A percentile compares a stretch with the other conserved stretches of the same genome.
Evolutionary conservation across 345 rosid genomes (phyloP).

Genomic region (Laguncularia racemosa): DNA sequence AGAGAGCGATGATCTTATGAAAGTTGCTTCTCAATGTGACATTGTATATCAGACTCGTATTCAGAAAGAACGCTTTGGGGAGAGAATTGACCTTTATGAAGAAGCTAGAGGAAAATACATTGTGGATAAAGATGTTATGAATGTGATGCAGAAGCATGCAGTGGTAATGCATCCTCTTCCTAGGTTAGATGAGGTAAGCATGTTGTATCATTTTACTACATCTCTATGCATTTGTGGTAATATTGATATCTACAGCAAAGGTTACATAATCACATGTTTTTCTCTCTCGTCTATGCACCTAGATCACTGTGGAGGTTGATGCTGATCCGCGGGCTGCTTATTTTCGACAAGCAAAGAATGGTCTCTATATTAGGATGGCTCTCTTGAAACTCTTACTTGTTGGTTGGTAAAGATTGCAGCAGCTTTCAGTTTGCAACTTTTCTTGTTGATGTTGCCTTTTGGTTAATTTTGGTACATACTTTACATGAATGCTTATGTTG

Average conservation of each 20-base stretch:
- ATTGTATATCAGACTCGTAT: constrained; percentile 90
- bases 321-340: constrained; percentile 90
- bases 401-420: constrained; percentile 32
- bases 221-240: neutral
- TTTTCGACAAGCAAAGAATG: constrained; percentile 98
- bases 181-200: constrained; percentile 78
- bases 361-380: constrained; percentile 93
- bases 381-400: constrained; percentile 58
- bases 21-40: constrained; percentile 83
- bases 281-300: neutral
- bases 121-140: constrained; percentile 46
- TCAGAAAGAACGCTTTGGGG: constrained; percentile 86
- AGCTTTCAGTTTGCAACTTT: neutral
- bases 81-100: constrained; percentile 75
- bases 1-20: constrained; percentile 73
- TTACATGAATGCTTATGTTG: too few species aligned
- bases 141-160: constrained; percentile 74
- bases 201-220: neutral
- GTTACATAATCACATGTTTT: neutral
- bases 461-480: neutral
- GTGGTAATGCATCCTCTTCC: constrained; percentile 98
- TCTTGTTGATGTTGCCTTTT: neutral
- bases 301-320: constrained; percentile 82
- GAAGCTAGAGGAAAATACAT: constrained; percentile 94
- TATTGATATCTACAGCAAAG: neutral